Percentiles rank a stretch among this genome's conserved stretches.
Evolutionary conservation across 2,329 filamentous ascomycete genomes (phyloP).

Genomic region (Hortaea werneckii): DNA sequence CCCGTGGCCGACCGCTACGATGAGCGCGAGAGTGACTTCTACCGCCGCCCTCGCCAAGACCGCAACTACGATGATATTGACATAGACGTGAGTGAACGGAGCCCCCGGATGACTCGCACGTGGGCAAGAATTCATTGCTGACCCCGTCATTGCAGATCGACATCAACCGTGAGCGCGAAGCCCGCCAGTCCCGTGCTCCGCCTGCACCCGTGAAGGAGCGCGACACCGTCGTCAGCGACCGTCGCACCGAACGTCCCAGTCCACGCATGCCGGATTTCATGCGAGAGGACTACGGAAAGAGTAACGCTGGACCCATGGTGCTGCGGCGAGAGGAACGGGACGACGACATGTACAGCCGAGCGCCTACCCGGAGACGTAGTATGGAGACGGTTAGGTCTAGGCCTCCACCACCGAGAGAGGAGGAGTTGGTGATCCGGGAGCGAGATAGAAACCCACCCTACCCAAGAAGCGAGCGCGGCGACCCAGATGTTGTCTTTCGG

Average conservation of each 20-base stretch:
- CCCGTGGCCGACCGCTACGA: conserved; percentile 35
- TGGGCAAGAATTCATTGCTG: too few species aligned
- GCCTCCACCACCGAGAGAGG: conserved; percentile 30
- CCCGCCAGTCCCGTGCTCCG: conserved; percentile 10
- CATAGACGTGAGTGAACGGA: conserved; percentile 24
- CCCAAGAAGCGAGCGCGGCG: conserved; percentile 17
- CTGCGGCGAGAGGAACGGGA: conserved; percentile 34
- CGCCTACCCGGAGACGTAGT: conserved; percentile 17
- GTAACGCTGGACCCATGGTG: conserved; percentile 34
- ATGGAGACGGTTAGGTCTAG: conserved; percentile 18
- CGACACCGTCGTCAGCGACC: conserved; percentile 21
- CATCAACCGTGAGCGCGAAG: conserved; percentile 13
- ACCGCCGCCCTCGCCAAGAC: conserved; percentile 26
- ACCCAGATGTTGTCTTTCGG: conserved; percentile 31
- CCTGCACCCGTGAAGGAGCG: conserved; percentile 22
- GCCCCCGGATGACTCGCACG: too few species aligned
- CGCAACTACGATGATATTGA: conserved; percentile 42
- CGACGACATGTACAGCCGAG: conserved; percentile 22
- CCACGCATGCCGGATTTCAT: conserved; percentile 40
- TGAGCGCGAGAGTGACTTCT: conserved; percentile 33
- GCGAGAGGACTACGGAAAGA: conserved; percentile 39
- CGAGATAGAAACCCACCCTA: conserved; percentile 13
- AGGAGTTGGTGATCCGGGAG: conserved; percentile 25
- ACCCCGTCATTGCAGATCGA: conserved; percentile 15
- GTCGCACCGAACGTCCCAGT: conserved; percentile 26